A percentile compares a stretch with the other conserved stretches of the same genome.
These are phyloP conservation scores for Malania oleifera DNA, from an alignment of 164 flowering plant species.

Conservation along the genomic window DNA sequence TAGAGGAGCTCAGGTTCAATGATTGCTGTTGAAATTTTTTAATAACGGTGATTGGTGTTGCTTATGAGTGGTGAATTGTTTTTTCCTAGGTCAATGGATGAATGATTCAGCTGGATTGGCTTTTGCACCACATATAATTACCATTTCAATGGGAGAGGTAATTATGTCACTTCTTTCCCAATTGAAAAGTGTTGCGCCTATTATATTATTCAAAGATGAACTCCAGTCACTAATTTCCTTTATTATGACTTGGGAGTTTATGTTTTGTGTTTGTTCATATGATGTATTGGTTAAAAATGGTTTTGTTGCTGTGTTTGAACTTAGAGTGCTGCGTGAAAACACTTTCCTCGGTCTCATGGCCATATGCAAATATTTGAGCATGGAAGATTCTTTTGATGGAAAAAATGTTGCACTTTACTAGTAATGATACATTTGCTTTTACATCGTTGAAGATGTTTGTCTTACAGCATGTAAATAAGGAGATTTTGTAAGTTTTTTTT, in stretches of 20 bases:
- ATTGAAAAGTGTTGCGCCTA: not conserved
- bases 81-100: slow-evolving; percentile 64
- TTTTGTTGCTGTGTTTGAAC: not conserved
- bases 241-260: not conserved
- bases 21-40: not conserved
- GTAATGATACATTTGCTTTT: too few species aligned
- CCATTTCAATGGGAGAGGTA: slow-evolving; percentile 56
- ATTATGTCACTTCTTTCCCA: slow-evolving; percentile 4
- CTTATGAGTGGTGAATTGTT: not conserved
- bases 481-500: too few species aligned
- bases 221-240: not conserved
- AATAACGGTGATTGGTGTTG: not conserved
- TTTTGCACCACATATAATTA: slow-evolving; percentile 62
- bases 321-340: not conserved
- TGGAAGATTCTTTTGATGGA: too few species aligned
- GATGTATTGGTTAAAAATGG: not conserved
- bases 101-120: slow-evolving; percentile 61
- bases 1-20: not conserved
- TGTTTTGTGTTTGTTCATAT: not conserved
- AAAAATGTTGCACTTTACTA: too few species aligned
- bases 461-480: too few species aligned
- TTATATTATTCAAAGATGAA: not conserved
- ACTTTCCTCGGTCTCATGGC: too few species aligned
- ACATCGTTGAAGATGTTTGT: too few species aligned
- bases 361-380: too few species aligned